Evolutionary conservation across 805 yeast species (phyloP).

Genomic region (Ogataea ramenticola): DNA sequence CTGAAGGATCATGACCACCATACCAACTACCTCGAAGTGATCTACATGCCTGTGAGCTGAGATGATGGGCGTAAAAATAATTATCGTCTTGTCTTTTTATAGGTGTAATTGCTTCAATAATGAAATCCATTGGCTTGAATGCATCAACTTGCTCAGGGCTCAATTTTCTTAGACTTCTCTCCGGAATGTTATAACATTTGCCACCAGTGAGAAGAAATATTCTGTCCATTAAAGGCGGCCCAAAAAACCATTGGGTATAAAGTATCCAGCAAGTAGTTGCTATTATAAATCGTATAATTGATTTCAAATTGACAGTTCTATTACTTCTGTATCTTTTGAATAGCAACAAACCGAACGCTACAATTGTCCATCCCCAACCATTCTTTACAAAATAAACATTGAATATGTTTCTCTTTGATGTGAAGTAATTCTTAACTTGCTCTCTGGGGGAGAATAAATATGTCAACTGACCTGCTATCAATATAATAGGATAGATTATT

Average conservation of each 20-base stretch:
- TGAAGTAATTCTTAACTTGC: conserved; percentile 41
- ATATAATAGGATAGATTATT: conserved; percentile 30
- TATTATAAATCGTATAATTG: conserved; percentile 36
- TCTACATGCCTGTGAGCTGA: conserved; percentile 42
- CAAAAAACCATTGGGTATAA: conserved; percentile 84
- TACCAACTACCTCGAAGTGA: conserved; percentile 57
- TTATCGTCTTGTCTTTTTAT: conserved; percentile 2
- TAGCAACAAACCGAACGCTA: conserved; percentile 25
- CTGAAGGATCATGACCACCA: conserved; percentile 95
- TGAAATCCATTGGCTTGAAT: conserved; percentile 8
- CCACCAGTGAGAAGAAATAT: conserved; percentile 83
- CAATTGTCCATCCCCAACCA: conserved; percentile 90
- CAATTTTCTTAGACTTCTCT: conserved; percentile 1
- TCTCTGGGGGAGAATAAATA: conserved; percentile 37
- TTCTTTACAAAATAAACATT: conserved; percentile 74
- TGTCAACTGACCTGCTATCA: conserved; percentile 45
- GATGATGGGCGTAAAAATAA: conserved; percentile 11
- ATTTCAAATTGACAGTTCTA: conserved; percentile 1
- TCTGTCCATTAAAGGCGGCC: conserved; percentile 83
- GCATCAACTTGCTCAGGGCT: neutral
- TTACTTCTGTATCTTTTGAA: conserved; percentile 1
- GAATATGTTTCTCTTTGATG: conserved; percentile 59
- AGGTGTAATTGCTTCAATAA: conserved; percentile 3
- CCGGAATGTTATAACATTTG: conserved; percentile 38
- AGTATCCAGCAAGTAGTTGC: conserved; percentile 78